Conservation (phyloP, 768 basidiomycete species). For the Phaffia tasmanica region DNA sequence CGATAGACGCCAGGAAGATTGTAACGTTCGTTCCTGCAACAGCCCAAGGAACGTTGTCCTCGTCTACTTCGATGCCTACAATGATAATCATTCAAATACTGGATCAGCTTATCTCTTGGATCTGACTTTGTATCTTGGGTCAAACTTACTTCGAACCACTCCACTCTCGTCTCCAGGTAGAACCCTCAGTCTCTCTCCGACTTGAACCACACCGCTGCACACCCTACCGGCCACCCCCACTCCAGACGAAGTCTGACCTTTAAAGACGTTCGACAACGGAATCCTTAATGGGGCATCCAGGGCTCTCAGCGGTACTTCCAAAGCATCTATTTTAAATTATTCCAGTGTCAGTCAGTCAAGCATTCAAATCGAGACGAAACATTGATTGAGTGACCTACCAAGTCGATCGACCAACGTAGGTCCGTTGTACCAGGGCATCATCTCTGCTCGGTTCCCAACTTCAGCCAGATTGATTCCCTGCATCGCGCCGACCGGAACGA, state of each 20-base stretch:
- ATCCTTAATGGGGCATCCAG: conserved; percentile 66
- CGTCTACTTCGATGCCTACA: conserved; percentile 75
- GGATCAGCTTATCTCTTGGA: neutral
- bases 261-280: conserved; percentile 92
- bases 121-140: neutral
- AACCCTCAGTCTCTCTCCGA: conserved; percentile 75
- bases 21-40: conserved; percentile 84
- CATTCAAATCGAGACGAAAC: neutral
- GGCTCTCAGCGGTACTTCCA: conserved; percentile 71
- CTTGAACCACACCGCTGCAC: conserved; percentile 78
- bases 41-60: conserved; percentile 67
- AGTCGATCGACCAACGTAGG: conserved; percentile 72
- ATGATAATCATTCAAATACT: conserved; percentile 25
- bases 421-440: conserved; percentile 71
- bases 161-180: conserved; percentile 87
- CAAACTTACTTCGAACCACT: conserved; percentile 49
- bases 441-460: conserved; percentile 43
- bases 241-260: conserved; percentile 60
- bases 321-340: conserved; percentile 47
- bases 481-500: conserved; percentile 82
- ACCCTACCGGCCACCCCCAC: conserved; percentile 71
- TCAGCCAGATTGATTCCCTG: conserved; percentile 70
- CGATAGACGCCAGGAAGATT: conserved; percentile 67
- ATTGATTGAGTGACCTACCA: conserved; percentile 43
- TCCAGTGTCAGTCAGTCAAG: neutral